phyloP scores from a whole-genome alignment of 345 rosid species.

The Eucalyptus cloeziana region DNA sequence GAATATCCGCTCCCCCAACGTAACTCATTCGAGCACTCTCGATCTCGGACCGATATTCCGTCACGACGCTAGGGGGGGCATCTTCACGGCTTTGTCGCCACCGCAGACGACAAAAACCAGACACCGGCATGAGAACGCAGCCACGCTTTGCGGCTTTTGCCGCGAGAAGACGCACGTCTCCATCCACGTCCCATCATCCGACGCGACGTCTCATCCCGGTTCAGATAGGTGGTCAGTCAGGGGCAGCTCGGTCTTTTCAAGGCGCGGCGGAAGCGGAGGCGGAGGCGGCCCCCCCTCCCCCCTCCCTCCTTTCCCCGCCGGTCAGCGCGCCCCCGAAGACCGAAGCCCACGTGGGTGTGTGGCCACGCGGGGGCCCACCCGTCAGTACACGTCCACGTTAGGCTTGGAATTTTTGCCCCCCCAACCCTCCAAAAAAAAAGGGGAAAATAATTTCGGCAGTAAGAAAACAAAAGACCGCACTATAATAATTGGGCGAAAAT shows the following conservation, averaged over 20 bases:
- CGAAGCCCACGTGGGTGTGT: not conserved
- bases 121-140: not conserved
- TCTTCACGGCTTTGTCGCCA: not conserved
- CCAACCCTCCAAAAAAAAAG: not conserved
- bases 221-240: too few relatives aligned
- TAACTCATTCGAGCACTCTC: not conserved
- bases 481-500: not conserved
- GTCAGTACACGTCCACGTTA: not conserved
- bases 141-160: constrained; percentile 13
- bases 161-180: not conserved
- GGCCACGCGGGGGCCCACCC: not conserved
- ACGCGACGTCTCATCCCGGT: not conserved
- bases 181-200: not conserved
- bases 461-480: not conserved
- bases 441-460: not conserved
- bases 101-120: not conserved
- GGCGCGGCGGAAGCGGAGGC: not conserved
- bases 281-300: not conserved
- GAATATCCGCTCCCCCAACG: not conserved
- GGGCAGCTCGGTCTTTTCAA: not conserved
- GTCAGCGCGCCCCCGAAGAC: not conserved
- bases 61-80: not conserved
- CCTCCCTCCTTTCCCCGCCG: not conserved
- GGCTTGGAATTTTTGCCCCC: not conserved
- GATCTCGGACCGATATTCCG: not conserved